Evolutionary conservation across 352 stramenopile species (phyloP).

Genomic region (Globisporangium sylvaticum): DNA sequence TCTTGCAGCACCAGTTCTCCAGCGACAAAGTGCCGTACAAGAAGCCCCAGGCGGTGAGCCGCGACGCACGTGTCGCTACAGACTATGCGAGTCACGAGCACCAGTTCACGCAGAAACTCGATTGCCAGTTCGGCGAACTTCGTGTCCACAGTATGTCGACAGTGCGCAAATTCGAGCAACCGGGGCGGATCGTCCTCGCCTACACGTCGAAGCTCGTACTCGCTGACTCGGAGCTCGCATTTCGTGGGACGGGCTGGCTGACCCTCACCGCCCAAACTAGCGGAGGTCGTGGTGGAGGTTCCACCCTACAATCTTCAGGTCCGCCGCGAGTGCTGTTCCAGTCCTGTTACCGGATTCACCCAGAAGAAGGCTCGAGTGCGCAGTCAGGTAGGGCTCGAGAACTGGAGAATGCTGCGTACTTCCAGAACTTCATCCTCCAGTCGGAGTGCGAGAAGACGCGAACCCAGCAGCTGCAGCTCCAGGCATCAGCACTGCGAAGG

Average conservation of each 20-base stretch:
- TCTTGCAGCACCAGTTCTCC: too few species aligned
- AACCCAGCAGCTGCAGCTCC: background rate
- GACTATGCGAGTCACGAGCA: background rate
- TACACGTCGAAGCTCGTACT: background rate
- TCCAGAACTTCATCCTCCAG: conserved; percentile 9
- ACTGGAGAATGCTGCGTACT: background rate
- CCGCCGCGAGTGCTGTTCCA: background rate
- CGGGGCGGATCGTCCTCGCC: background rate
- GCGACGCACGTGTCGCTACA: too few species aligned
- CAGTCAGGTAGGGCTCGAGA: background rate
- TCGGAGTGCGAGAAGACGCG: conserved; percentile 4
- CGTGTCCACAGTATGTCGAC: too few species aligned
- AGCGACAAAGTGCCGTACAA: too few species aligned
- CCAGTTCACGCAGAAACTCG: background rate
- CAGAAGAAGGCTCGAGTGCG: background rate
- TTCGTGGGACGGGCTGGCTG: background rate
- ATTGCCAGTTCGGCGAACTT: background rate
- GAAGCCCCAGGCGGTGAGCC: too few species aligned
- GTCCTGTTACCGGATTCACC: background rate
- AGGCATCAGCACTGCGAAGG: background rate
- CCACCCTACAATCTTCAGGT: background rate
- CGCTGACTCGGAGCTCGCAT: background rate
- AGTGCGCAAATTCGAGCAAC: background rate
- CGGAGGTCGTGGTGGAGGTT: background rate
- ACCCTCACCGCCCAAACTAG: background rate